Base-by-base conservation (phyloP, 805 yeast species). In the Metschnikowia dekortorum region DNA sequence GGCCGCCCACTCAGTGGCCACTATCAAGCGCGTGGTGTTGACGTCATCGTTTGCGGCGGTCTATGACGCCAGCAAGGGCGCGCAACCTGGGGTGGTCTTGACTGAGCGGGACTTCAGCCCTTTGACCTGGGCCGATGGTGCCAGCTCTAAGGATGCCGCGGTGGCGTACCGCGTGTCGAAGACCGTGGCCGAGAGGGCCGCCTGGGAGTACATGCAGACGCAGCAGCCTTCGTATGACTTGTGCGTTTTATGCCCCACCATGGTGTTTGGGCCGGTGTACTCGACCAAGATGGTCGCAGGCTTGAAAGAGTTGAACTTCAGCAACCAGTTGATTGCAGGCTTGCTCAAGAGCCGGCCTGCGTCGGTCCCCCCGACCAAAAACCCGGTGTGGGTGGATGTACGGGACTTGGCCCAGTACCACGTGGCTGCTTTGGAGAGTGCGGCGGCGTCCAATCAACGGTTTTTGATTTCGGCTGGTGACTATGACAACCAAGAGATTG, bases 401-500 rank as follows among this genome's bases (percentile, higher is more conserved):
- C 47, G 48, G 8, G 51, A 48, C 28, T 48, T 48, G 44, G 51
- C 51, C 18, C 44, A 33, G 13, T 44, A 44, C 36, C 51, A 48
- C 29, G 48, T 48, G 16, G 4, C 18, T 10, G 51, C 48, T 7
- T 44, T 48, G 39, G 11, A 5, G 16, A 18, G 18, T 1, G 68
- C 78, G 5, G 43, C n/a, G 8, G 49, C 48, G 2, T 44, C 48
- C 30, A 44, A 49, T 43, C 42, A 49, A 16, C 35, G 66, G 44
- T 55, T 61, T 45, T 51, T 65, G 51, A 52, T 65, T 16, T 59
- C 64, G 37, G 68, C 68, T 2, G 68, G 68, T 1, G 61, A 56
- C 39, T 65, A 51, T 45, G 64, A 64, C 53, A 63, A 60, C 43
- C 68, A 64, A 42, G 66, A 63, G 44, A 60, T 65, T 49, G 67